A percentile compares a stretch with the other conserved stretches of the same genome.
These are phyloP conservation scores for Scheffersomyces stambukii DNA, from an alignment of 1,139 yeast genomes.

Conservation along the genomic window DNA sequence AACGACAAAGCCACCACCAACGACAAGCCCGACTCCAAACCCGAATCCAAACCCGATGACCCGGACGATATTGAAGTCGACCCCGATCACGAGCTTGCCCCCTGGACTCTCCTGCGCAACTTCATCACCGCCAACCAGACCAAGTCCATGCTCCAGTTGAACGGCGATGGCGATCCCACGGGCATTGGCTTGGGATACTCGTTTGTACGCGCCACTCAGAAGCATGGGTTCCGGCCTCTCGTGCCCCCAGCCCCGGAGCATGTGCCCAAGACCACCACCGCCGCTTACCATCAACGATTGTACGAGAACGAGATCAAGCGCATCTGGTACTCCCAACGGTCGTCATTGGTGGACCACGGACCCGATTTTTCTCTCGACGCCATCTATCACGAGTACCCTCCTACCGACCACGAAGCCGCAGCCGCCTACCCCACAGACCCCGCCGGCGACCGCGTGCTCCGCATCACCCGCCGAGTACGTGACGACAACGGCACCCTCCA, in stretches of 20 bases:
- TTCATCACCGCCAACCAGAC: constrained; percentile 94
- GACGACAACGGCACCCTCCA: constrained; percentile 87
- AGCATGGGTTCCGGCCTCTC: constrained; percentile 83
- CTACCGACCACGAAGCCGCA: constrained; percentile 32
- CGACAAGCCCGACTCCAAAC: constrained; percentile 20
- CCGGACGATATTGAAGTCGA: constrained; percentile 45
- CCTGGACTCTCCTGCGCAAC: constrained; percentile 91
- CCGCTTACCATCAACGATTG: constrained; percentile 83
- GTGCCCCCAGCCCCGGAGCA: constrained; percentile 42
- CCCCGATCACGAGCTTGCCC: constrained; percentile 81
- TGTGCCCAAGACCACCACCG: constrained; percentile 44
- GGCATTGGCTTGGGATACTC: constrained; percentile 90
- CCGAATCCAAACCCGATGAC: too few relatives aligned
- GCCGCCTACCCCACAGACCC: constrained; percentile 19
- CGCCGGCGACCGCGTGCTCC: constrained; percentile 38
- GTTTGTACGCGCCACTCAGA: constrained; percentile 89
- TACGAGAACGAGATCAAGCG: constrained; percentile 87
- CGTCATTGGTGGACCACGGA: constrained; percentile 49
- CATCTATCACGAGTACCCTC: constrained; percentile 37
- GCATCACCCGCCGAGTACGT: constrained; percentile 73
- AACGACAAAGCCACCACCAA: constrained; percentile 14
- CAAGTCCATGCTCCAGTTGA: constrained; percentile 91
- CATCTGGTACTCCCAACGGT: constrained; percentile 87
- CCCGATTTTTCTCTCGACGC: constrained; percentile 23
- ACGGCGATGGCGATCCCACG: constrained; percentile 96